Evolutionary conservation across 768 basidiomycete species (phyloP).

Genomic region (Rhizopogon vesiculosus): DNA sequence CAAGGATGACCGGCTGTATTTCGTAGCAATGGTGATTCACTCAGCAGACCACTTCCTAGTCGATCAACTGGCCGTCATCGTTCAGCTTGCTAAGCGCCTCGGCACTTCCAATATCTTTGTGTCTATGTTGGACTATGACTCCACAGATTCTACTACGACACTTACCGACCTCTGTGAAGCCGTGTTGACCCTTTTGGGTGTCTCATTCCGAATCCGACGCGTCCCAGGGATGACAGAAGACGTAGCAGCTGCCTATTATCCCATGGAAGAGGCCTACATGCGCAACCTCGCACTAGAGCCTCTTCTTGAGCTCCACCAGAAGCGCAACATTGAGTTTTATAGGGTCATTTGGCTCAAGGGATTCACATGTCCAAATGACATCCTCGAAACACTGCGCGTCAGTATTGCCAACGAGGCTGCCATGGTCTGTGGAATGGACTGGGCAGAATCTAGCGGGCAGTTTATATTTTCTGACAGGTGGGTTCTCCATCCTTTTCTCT

Average conservation of each 20-base stretch:
- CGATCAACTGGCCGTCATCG: constrained; percentile 96
- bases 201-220: constrained; percentile 89
- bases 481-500: constrained; percentile 17
- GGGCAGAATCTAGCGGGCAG: constrained; percentile 96
- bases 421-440: constrained; percentile 99
- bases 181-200: constrained; percentile 86
- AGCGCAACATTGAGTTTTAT: constrained; percentile 77
- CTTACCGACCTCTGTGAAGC: constrained; percentile 94
- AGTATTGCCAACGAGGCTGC: constrained; percentile 89
- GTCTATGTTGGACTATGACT: constrained; percentile 96
- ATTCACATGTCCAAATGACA: constrained; percentile 98
- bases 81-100: constrained; percentile 89
- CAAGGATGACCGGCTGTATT: constrained; percentile 82
- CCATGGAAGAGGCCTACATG: constrained; percentile 90
- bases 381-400: constrained; percentile 91
- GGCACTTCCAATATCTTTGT: constrained; percentile 92
- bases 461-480: constrained; percentile 98
- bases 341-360: constrained; percentile 98
- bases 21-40: constrained; percentile 91
- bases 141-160: constrained; percentile 91
- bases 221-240: constrained; percentile 92
- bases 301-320: constrained; percentile 72
- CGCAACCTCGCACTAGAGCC: constrained; percentile 93
- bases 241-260: constrained; percentile 87
- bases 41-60: constrained; percentile 99